Base-by-base conservation (phyloP, 2,329 filamentous ascomycete species). In the Nothopassalora personata region DNA sequence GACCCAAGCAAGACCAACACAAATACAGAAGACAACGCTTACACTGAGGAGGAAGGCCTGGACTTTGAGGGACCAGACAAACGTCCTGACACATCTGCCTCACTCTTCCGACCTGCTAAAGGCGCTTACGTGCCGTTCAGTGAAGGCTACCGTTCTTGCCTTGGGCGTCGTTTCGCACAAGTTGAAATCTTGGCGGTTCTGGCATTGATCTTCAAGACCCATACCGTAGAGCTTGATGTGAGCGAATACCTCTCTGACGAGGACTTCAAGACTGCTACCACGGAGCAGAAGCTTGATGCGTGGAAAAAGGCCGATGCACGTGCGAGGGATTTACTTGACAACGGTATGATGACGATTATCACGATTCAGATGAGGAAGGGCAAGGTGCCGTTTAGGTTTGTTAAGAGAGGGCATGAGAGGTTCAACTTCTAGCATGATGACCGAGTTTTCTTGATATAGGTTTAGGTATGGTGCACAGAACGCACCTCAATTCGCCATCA, bases 191-290 rank as follows among this genome's bases (percentile, higher is more conserved):
- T 83, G 6, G 79, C 79, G 2, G 79, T 78, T 1, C 67, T 84
- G 5, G 80, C 81, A 0, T 75, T 79, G 5, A 75, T 84, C 23
- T 82, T 83, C 69, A 74, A 76, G 51, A 73, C 80, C 49, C 84
- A 88, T 70, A 87, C 83, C 68, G 76, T 91, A 5, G 88, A 92
- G 76, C 78, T 91, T 58, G 87, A 84, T 1, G 85, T 90, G 8
- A 75, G 78, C 57, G 73, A 75, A 55, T 79, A 70, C 59, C 68
- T 77, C 18, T 71, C 64, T 23, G 78, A 80, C 36, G 73, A 71
- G 45, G 73, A 77, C 56, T 68, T 78, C 8, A 71, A 72, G 71
- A 68, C 64, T 9, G 71, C 70, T 18, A 71, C 69, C 8, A 71
- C 71, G 13, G 82, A 79, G 31, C 79, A 86, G 70, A 80, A 79